A percentile compares a stretch with the other conserved stretches of the same genome.
These are phyloP conservation scores for Gynochthodes officinalis DNA, from an alignment of 257 asterid species.

Conservation along the genomic window DNA sequence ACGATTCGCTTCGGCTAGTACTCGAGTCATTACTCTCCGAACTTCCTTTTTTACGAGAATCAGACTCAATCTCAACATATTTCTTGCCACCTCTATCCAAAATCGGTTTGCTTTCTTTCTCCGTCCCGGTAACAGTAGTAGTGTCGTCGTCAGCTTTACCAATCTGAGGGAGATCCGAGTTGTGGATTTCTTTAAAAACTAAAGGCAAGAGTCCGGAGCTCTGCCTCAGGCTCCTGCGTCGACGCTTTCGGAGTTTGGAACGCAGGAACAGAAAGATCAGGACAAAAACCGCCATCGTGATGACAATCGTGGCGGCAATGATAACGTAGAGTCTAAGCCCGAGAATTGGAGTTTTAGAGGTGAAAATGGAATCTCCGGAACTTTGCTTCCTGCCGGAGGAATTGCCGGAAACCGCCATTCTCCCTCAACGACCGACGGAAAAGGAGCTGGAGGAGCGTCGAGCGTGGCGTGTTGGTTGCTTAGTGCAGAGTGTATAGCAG, in stretches of 20 bases:
- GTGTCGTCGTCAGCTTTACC: constrained; percentile 12
- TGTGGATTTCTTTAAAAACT: constrained; percentile 39
- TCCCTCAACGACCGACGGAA: not conserved
- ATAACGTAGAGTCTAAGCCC: constrained; percentile 66
- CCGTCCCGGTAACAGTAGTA: constrained; percentile 5
- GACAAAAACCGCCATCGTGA: constrained; percentile 41
- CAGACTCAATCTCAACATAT: constrained; percentile 37
- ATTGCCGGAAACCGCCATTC: constrained; percentile 49
- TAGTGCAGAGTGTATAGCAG: not conserved
- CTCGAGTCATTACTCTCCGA: constrained; percentile 76
- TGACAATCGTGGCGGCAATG: constrained; percentile 43
- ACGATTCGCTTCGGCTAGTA: constrained; percentile 67
- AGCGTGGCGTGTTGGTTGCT: not conserved
- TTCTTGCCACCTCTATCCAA: constrained; percentile 37
- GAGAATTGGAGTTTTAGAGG: constrained; percentile 58
- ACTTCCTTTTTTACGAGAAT: constrained; percentile 41
- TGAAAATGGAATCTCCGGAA: constrained; percentile 34
- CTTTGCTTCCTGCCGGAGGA: constrained; percentile 34
- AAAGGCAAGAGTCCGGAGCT: constrained; percentile 55
- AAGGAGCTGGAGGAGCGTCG: not conserved
- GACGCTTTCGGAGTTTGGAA: constrained; percentile 40
- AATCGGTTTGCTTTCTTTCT: constrained; percentile 40
- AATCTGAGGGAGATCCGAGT: constrained; percentile 35
- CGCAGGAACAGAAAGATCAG: constrained; percentile 44
- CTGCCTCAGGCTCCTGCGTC: constrained; percentile 37